Base-by-base conservation (phyloP, 139 green algal species). In the Tetradesmus lagerheimii region DNA sequence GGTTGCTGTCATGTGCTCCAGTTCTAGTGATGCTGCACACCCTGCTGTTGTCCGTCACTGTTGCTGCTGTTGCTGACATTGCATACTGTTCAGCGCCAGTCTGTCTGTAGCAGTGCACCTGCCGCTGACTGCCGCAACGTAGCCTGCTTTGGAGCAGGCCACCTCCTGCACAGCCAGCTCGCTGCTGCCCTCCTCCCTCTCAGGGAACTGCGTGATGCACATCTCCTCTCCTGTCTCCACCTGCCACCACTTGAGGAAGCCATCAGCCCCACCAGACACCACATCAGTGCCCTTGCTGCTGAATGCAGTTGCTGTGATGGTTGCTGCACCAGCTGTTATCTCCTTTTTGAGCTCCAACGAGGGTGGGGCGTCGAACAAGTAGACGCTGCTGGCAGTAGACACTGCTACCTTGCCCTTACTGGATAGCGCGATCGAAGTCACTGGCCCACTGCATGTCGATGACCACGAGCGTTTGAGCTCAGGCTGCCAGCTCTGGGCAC, bases 221-320 rank as follows among this genome's bases (percentile, higher is more conserved):
- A 84, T 80, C 83, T 93, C 86, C 66, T 95, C 91, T 18, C 93
- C 93, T 6, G 80, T 91, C 12, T 92, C 80, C 11, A 94, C 89
- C 57, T 95, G 87, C 93, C 93, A 94, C 93, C 93, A 95, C 66
- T 94, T 95, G 27, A 95, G 50, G 31, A 93, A 94, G 29, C 93
- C 93, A 50, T 94, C 89, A 1, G 85, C 87, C 16, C 83, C 91
- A 12, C 91, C 93, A 37, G 85, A 91, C 20, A 95, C 83, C 2
- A 95, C 62, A 80, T 94, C 67, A 77, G 87, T 37, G 64, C 92
- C 43, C 74, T 88, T 76, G 57, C 71, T 62, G 77, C 64, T 89
- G 50, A 93, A 93, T 14, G 47, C 71, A 39, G 50, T 43, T 35
- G 92, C 92, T 29, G 91, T 93, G 18, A 94, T 88, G 34, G 43